Base-by-base conservation (phyloP, 805 yeast genomes). In the Wickerhamomyces alni region DNA sequence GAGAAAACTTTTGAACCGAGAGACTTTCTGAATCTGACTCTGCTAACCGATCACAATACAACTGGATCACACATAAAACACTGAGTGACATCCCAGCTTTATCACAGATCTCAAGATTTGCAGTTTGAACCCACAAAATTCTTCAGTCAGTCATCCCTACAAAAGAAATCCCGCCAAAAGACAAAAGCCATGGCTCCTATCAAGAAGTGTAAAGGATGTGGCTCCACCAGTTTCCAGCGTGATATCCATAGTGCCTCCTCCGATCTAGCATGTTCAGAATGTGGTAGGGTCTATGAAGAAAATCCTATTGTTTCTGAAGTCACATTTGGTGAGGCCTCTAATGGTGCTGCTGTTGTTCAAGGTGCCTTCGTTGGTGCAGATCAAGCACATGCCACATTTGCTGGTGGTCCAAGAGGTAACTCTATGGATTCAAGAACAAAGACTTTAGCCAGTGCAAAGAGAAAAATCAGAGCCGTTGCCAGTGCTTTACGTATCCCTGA, bases 261-360 rank as follows among this genome's bases (percentile, higher is more conserved):
- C 2, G 96, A 87, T 59, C 58, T 86, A 24, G 81, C 87, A 11
- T 93, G 99, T 67, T 67, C 72, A 30, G 58, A 63, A 26, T 93
- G 99, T 75, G 97, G 97, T 59, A 66, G 78, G 17, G 97, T 93
- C 24, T 74, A 75, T 42, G 95, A 87, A 47, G 98, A 89, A 56
- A 85, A 87, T 52, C 95, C 95, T 17, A 91, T 93, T 48, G 98
- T 94, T 10, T 80, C 95, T 8, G 99, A 93, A 58, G 93, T 94
- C 39, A 85, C 93, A 11, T 93, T 89, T 65, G 93, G 94, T 33
- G 99, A 94, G 55, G 74, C 89, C 2, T 73, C 95, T 16, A 73
- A 82, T 19, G 99, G 99, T 51, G 97, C 96, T 12, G 96, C 99
- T 27, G 78, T 85, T 37, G 96, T 93, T 2, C 95, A 91, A 49